Evolutionary conservation across 805 yeast species (phyloP).

Genomic region (Saccharomycopsis sp.): DNA sequence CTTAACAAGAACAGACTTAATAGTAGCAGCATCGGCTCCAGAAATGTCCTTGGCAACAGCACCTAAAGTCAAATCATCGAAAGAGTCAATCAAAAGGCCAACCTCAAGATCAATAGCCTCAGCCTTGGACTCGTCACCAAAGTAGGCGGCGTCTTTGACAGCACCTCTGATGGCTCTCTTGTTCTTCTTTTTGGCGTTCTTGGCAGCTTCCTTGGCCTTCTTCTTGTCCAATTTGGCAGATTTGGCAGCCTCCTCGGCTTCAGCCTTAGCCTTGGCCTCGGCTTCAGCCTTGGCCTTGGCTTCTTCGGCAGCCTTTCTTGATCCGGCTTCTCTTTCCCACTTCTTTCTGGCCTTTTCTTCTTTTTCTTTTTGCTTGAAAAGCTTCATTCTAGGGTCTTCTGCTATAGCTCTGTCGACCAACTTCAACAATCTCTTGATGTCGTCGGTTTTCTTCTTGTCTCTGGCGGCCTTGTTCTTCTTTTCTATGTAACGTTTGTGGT

Average conservation of each 20-base stretch:
- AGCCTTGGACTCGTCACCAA: slow-evolving; percentile 69
- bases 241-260: slow-evolving; percentile 65
- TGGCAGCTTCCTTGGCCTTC: slow-evolving; percentile 94
- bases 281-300: slow-evolving; percentile 82
- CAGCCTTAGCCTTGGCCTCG: slow-evolving; percentile 75
- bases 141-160: slow-evolving; percentile 78
- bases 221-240: slow-evolving; percentile 70
- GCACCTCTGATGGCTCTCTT: slow-evolving; percentile 79
- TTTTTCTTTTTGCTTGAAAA: slow-evolving; percentile 90
- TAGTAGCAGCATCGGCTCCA: slow-evolving; percentile 47
- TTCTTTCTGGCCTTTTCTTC: slow-evolving; percentile 89
- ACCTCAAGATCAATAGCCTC: slow-evolving; percentile 70
- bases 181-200: slow-evolving; percentile 88
- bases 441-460: slow-evolving; percentile 96
- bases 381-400: slow-evolving; percentile 92
- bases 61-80: slow-evolving; percentile 73
- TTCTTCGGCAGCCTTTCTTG: slow-evolving; percentile 92
- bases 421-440: slow-evolving; percentile 81
- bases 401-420: slow-evolving; percentile 80
- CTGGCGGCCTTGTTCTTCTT: slow-evolving; percentile 95
- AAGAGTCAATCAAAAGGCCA: slow-evolving; percentile 67
- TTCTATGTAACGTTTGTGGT: slow-evolving; percentile 97
- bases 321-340: slow-evolving; percentile 98
- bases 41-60: slow-evolving; percentile 64
- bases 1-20: slow-evolving; percentile 53